phyloP scores from a whole-genome alignment of 345 rosid genomes.

The Raphanus sativus region DNA sequence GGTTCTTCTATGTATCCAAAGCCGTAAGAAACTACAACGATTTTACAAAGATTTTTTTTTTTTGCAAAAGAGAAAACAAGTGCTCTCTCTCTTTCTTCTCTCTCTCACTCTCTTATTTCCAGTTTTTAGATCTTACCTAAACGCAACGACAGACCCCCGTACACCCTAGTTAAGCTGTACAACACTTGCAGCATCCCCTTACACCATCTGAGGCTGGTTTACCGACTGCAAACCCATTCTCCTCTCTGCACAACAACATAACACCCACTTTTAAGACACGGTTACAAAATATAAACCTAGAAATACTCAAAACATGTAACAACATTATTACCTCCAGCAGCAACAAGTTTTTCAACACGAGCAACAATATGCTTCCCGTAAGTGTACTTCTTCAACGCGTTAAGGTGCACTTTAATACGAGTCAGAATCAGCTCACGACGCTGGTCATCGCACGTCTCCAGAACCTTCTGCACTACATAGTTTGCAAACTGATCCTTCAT shows the following conservation, averaged over 20 bases:
- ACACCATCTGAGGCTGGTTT: conserved; percentile 24
- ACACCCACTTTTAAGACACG: neutral
- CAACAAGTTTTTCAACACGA: conserved; percentile 93
- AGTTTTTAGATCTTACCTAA: conserved; percentile 46
- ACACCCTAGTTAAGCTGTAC: conserved; percentile 40
- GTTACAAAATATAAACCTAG: neutral
- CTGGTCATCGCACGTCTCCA: conserved; percentile 94
- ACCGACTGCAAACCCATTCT: conserved; percentile 32
- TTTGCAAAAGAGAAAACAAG: neutral
- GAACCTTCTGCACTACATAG: conserved; percentile 96
- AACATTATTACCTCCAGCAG: conserved; percentile 74
- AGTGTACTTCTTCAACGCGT: conserved; percentile 88
- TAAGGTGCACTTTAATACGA: conserved; percentile 86
- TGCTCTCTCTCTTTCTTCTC: neutral
- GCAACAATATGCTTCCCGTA: conserved; percentile 97
- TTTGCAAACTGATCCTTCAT: conserved; percentile 99
- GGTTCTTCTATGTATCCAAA: neutral
- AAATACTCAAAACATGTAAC: neutral
- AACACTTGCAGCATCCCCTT: conserved; percentile 28
- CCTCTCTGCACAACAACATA: conserved; percentile 28
- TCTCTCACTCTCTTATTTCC: neutral
- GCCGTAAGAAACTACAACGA: neutral
- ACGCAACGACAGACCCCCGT: conserved; percentile 35
- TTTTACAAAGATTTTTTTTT: neutral
- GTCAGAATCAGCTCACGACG: conserved; percentile 78